Percentiles rank a stretch among this genome's conserved stretches.
Evolutionary conservation across 257 asterid species (phyloP).

Genomic region (Solanum appendiculatum): DNA sequence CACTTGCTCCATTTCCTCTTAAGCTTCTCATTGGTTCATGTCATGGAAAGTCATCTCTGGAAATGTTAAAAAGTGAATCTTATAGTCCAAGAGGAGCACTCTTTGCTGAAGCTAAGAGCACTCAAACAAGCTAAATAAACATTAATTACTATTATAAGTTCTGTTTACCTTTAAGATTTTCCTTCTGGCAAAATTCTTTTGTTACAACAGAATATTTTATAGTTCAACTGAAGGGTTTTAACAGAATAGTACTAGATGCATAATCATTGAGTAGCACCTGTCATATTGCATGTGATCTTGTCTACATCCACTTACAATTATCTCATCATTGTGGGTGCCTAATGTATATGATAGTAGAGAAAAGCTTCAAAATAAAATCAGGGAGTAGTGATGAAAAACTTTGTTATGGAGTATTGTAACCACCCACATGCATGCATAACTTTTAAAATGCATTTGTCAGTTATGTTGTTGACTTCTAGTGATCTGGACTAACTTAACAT

Average conservation of each 20-base stretch:
- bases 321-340: neutral
- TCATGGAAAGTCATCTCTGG: neutral
- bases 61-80: neutral
- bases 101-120: neutral
- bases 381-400: neutral
- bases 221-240: neutral
- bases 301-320: neutral
- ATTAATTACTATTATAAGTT: neutral
- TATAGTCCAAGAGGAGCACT: neutral
- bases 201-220: neutral
- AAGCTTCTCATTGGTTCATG: neutral
- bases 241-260: neutral
- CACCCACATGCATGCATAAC: neutral
- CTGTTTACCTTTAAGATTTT: neutral
- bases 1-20: neutral
- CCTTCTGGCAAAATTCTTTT: neutral
- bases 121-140: neutral
- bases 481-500: neutral
- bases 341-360: neutral
- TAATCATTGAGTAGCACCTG: neutral
- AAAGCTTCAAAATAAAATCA: neutral
- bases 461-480: neutral
- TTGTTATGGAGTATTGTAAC: neutral
- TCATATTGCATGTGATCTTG: neutral
- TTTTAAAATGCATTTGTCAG: neutral